Base-by-base conservation (phyloP, 768 basidiomycete genomes). In the Phanerochaete sordida region DNA sequence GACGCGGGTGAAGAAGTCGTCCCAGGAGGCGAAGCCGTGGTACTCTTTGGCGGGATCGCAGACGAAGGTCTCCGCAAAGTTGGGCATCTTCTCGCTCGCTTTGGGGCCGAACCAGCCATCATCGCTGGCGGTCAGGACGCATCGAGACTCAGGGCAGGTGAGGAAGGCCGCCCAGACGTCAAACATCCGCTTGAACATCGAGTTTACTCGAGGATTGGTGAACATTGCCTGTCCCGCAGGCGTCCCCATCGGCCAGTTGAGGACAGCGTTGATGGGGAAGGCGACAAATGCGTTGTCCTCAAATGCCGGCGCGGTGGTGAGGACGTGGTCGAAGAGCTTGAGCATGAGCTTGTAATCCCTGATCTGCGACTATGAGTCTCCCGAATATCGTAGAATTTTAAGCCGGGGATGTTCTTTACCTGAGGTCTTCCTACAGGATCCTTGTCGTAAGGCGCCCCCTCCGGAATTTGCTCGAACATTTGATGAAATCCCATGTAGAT, bases 1-100 rank as follows among this genome's bases (percentile, higher is more conserved):
- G 3, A 63, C 59, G 0, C 84, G 68, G 23, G 72, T 78, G 68
- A 88, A 88, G 74, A 84, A 85, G 63, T 81, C 75, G 57, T 85
- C 84, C 82, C 72, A 83, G 51, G 77, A 78, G 0, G 7, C 69
- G 68, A 71, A 83, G 0, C 86, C 85, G 61, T 77, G 70, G 60
- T 82, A 63, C n/a, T 70, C 62, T 0, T 68, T 69, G 0, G 65
- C 60, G 0, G 80, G 77, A 56, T 82, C 69, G 58, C 76, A 80
- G 12, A 73, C 65, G 65, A 73, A 83, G 23, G 73, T 72, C 13
- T 76, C 61, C 5, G 58, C 53, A 45, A 60, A 58, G 50, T 66
- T 28, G 6, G 62, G 57, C 27, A 64, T 30, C 16, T 48, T 60
- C 21, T 69, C 68, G 33, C 56, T 45, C 2, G 77, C 82, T 1